Evolutionary conservation across 148 eudicot species (phyloP), one percentile per base, ranked within the genome.

Genomic region (Dianthus caryophyllus): DNA sequence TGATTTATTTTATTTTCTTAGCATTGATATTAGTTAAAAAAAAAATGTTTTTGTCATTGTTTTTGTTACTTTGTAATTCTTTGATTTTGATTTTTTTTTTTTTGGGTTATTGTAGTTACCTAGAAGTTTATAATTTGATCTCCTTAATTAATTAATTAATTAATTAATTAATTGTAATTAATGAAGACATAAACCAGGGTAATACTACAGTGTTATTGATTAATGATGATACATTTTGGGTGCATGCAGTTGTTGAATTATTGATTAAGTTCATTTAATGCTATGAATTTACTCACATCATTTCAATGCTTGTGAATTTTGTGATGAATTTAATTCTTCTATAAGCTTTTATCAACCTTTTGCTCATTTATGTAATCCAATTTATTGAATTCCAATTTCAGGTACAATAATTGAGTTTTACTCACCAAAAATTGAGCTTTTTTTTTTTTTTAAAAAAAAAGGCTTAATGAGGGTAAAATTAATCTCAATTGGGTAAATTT

Each of bases 251-350:
- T 60, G 68, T 76, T 68, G 72, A 13, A 57, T 41, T 38, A 68
- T 41, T 55, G 33, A 60, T 48, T 44, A 61, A 71, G 61, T 52
- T 79, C 80, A 79, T 75, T 81, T 58, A 81, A 66, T 81, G 65
- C 27, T 20, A 17, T 41, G 61, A 61, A 52, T n/a, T 22, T 41
- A 44, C 46, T 74, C 79, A 75, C 75, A 71, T 65, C 63, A 25
- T 29, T 54, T 53, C 56, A 64, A 41, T 55, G 54, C 31, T n/a
- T n/a, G n/a, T n/a, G n/a, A n/a, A n/a, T n/a, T n/a, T 31, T 54
- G 31, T 54, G 25, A 54, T 54, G 26, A 66, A 66, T 57, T n/a
- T 47, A 65, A 71, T 55, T 33, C 47, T 36, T 33, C 21, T 26
- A 9, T 11, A 62, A 73, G 22, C 30, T 73, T 66, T 18, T 64